Evolutionary conservation across 805 yeast genomes (phyloP), one percentile per base, ranked within the genome.

Genomic region (Yamadazyma ubonensis): DNA sequence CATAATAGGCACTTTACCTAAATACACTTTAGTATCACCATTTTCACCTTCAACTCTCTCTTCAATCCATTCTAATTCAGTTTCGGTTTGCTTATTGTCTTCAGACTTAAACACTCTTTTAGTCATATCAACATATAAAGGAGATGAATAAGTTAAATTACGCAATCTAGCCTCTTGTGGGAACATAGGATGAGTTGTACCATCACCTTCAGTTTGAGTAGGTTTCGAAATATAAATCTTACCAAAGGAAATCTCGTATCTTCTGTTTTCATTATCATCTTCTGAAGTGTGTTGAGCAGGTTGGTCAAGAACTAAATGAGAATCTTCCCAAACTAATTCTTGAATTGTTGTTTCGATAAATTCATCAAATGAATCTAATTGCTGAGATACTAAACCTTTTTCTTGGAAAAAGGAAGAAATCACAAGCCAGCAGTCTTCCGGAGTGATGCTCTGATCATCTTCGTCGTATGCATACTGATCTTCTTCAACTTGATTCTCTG

Each of bases 371-470:
- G 99, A 95, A 59, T 93, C 99, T 57, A 93, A 75, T 73, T 93
- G 99, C 69, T 93, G 99, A 17, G 98, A 89, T 20, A 93, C 99
- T 51, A 93, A 76, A 45, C 99, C 99, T 60, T 90, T 91, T 58
- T 90, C 95, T 67, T 85, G 88, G 75, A 93, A 93, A 65, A 93
- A 93, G 12, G 98, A 79, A 20, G 96, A 85, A 51, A 93, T 93
- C 47, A 93, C 98, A 22, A 96, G 83, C 99, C 99, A 93, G 67
- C 99, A 93, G 73, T 93, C 99, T 70, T 93, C 99, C 20, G 96
- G 86, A 22, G 98, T 89, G 68, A 93, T 87, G 48, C 60, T 56
- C 47, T 52, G 52, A 57, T 83, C 78, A 45, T 76, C 77, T 48
- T 75, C 82, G 52, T 83, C 90, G 59, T 81, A 81, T 41, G 77